Base-by-base conservation (phyloP, 2,329 filamentous ascomycete species). In the Aureobasidium sp. region DNA sequence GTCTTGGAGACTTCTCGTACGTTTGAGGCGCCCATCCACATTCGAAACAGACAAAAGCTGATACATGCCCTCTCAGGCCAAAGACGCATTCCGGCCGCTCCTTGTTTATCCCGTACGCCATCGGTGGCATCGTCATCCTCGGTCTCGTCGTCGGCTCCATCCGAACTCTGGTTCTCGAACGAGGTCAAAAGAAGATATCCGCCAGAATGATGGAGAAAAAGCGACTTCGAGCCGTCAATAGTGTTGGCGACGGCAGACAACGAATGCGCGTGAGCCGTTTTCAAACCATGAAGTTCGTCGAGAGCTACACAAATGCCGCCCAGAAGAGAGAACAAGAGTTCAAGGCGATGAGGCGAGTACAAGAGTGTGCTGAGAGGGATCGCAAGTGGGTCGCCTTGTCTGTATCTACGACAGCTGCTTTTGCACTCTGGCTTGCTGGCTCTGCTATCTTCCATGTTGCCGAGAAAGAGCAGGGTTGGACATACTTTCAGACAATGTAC, bases 91-190 rank as follows among this genome's bases (percentile, higher is more conserved):
- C 78, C 2, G 81, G 80, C 2, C 74, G 81, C 39, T 75, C 77
- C 3, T 68, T 84, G 0, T 67, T 84, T 1, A 82, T 84, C 63
- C 81, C 81, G 0, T 84, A 78, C 58, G 81, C 81, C 1, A 78
- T 84, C 36, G 80, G 79, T 5, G 82, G 82, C 0, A 80, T 84
- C 29, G 72, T 84, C 6, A 79, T 78, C 47, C 72, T 84, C 17
- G 82, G 82, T 78, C 71, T 84, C 9, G 80, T 84, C 22, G 75
- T 84, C 48, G 80, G 80, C 8, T 81, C 78, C 3, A 79, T 84
- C 29, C 73, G 81, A 14, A 78, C 77, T 0, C 67, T 82, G 3
- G 75, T 81, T 0, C 71, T 82, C 14, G 79, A 82, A 62, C 72
- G 79, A 48, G 80, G 79, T 5, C 79, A 80, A 64, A 71, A 78